phyloP scores from a whole-genome alignment of 2,329 filamentous ascomycete species.

The Botrytis medusae region DNA sequence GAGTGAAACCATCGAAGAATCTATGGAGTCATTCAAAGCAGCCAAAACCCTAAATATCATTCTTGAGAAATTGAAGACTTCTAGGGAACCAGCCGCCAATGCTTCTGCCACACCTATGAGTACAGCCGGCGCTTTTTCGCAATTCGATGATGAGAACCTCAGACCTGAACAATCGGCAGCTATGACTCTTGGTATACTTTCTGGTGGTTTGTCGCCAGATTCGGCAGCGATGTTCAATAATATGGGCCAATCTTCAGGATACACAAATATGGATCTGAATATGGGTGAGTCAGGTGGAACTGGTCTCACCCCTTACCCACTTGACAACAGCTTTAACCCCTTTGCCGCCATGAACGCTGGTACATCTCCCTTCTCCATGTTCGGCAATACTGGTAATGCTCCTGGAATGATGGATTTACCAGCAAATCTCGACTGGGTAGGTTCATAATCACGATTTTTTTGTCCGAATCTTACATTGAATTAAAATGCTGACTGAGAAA shows the following conservation, averaged over 20 bases:
- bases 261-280: constrained; percentile 36
- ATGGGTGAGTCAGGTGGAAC: constrained; percentile 39
- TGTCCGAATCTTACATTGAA: neutral
- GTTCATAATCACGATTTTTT: constrained; percentile 32
- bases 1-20: constrained; percentile 72
- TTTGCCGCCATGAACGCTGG: constrained; percentile 32
- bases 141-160: constrained; percentile 49
- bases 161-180: constrained; percentile 65
- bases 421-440: constrained; percentile 62
- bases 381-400: constrained; percentile 44
- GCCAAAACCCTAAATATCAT: constrained; percentile 78
- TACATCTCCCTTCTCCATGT: constrained; percentile 53
- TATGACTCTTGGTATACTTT: constrained; percentile 69
- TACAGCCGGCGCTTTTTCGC: constrained; percentile 35
- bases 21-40: constrained; percentile 89
- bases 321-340: constrained; percentile 34
- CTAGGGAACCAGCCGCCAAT: constrained; percentile 36
- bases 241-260: constrained; percentile 39
- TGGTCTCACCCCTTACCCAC: constrained; percentile 46
- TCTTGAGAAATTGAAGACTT: constrained; percentile 70
- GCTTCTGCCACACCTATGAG: constrained; percentile 24
- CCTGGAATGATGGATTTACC: constrained; percentile 54
- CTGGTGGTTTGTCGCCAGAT: constrained; percentile 57
- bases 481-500: constrained; percentile 11
- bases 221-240: constrained; percentile 40